A percentile compares a stretch with the other conserved stretches of the same genome.
phyloP scores from a whole-genome alignment of 345 rosid species.

The Aquilaria yunnanensis region DNA sequence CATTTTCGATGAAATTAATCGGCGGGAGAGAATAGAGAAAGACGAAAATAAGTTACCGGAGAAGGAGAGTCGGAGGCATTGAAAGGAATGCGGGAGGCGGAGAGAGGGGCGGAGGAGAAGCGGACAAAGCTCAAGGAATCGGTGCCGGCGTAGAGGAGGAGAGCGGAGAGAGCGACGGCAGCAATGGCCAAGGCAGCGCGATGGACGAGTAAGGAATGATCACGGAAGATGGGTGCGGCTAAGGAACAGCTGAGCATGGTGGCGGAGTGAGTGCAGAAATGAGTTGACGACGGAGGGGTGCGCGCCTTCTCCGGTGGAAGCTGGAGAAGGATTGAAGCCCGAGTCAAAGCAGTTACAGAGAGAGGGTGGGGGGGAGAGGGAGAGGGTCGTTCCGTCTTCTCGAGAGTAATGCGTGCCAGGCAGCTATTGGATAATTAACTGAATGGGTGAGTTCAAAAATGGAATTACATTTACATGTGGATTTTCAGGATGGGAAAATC shows the following conservation, averaged over 20 bases:
- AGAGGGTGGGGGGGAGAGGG: too few species aligned
- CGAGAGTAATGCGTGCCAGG: too few species aligned
- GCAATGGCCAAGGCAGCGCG: slow-evolving; percentile 21
- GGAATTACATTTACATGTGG: too few species aligned
- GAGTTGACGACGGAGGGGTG: too few species aligned
- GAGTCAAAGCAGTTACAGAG: too few species aligned
- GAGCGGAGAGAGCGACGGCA: slow-evolving; percentile 17
- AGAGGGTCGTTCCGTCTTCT: too few species aligned
- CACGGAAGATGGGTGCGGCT: slow-evolving; percentile 11
- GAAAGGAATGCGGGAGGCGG: slow-evolving; percentile 20
- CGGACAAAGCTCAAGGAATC: slow-evolving; percentile 22
- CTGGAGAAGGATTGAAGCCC: too few species aligned
- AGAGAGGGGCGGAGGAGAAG: slow-evolving; percentile 11
- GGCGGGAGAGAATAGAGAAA: neutral
- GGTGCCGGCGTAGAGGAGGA: slow-evolving; percentile 26
- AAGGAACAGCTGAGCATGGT: neutral
- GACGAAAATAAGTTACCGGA: neutral
- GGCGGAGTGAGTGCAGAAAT: too few species aligned
- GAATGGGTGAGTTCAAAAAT: too few species aligned
- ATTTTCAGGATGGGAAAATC: too few species aligned
- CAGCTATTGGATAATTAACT: too few species aligned
- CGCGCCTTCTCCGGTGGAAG: too few species aligned
- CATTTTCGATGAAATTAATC: neutral
- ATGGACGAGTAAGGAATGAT: slow-evolving; percentile 11
- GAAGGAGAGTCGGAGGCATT: slow-evolving; percentile 2